Conservation (phyloP, 1,284 basidiomycete genomes). For the Meira nashicola region DNA sequence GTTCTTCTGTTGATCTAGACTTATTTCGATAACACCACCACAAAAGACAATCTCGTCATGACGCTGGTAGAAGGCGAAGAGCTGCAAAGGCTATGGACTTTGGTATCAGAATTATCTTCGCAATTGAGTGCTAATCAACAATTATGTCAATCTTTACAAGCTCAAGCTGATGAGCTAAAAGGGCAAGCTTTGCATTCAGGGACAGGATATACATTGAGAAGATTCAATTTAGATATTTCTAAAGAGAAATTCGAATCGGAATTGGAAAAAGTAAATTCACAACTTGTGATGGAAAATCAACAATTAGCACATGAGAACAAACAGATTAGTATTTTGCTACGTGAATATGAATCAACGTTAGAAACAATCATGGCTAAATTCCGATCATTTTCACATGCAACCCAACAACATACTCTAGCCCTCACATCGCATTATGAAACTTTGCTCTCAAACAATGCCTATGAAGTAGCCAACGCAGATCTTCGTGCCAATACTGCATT, state of each 20-base stretch:
- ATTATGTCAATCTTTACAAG: conserved; percentile 67
- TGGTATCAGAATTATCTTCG: conserved; percentile 47
- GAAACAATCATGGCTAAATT: conserved; percentile 97
- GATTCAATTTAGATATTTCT: conserved; percentile 90
- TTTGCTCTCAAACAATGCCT: conserved; percentile 59
- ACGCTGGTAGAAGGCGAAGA: conserved; percentile 37
- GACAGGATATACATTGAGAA: conserved; percentile 74
- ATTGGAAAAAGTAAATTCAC: conserved; percentile 80
- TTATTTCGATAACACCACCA: background rate
- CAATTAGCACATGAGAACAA: conserved; percentile 86
- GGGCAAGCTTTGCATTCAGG: conserved; percentile 70
- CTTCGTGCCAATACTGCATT: conserved; percentile 31
- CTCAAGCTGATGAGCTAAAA: conserved; percentile 73
- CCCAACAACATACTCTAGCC: conserved; percentile 83
- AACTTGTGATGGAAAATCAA: conserved; percentile 89
- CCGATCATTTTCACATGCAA: conserved; percentile 79
- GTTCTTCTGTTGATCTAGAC: background rate
- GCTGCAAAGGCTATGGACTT: conserved; percentile 44
- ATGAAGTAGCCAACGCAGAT: conserved; percentile 32
- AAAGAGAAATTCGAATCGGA: conserved; percentile 92
- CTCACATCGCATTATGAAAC: conserved; percentile 86
- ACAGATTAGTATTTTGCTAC: conserved; percentile 77
- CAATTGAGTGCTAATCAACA: conserved; percentile 83
- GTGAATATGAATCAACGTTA: conserved; percentile 90
- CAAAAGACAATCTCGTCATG: conserved; percentile 17